These are phyloP conservation scores for Coemansia sp. DNA, from an alignment of 192 early-diverging fungal genomes.

Conservation along the genomic window DNA sequence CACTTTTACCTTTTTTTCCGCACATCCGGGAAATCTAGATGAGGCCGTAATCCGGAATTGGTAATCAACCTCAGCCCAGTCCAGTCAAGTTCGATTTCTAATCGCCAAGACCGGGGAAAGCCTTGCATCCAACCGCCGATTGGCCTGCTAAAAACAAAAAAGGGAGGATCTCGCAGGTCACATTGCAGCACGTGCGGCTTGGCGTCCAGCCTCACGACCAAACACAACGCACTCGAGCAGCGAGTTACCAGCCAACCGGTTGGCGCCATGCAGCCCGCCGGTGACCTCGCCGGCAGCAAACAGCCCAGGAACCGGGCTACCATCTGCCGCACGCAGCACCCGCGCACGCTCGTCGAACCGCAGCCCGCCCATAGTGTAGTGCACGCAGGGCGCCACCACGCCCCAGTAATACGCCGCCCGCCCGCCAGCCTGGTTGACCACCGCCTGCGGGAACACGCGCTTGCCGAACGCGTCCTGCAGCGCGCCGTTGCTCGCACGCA, in stretches of 20 bases:
- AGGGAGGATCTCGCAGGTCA: too few relatives aligned
- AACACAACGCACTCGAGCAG: conserved; percentile 95
- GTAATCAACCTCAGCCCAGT: too few relatives aligned
- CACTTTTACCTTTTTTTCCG: too few relatives aligned
- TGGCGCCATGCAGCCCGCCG: conserved; percentile 95
- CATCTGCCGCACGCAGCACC: conserved; percentile 40
- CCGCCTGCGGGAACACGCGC: conserved; percentile 62
- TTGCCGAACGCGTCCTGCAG: conserved; percentile 65
- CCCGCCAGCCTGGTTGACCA: conserved; percentile 38
- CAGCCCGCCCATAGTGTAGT: conserved; percentile 81
- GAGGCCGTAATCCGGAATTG: not conserved
- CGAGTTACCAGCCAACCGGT: conserved; percentile 92
- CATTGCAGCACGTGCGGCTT: conserved; percentile 17
- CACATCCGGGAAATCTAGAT: too few relatives aligned
- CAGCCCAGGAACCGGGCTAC: conserved; percentile 71
- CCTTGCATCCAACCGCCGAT: too few relatives aligned
- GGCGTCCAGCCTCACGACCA: conserved; percentile 84
- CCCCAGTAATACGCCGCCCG: conserved; percentile 63
- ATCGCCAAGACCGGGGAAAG: too few relatives aligned
- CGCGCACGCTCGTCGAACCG: conserved; percentile 29
- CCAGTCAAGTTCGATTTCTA: too few relatives aligned
- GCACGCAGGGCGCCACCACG: conserved; percentile 75
- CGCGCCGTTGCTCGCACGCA: conserved; percentile 51
- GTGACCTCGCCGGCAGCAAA: conserved; percentile 92
- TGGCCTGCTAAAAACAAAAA: not conserved